These are phyloP conservation scores for Neurospora sp. DNA, from an alignment of 495 filamentous ascomycete species.

Conservation along the genomic window DNA sequence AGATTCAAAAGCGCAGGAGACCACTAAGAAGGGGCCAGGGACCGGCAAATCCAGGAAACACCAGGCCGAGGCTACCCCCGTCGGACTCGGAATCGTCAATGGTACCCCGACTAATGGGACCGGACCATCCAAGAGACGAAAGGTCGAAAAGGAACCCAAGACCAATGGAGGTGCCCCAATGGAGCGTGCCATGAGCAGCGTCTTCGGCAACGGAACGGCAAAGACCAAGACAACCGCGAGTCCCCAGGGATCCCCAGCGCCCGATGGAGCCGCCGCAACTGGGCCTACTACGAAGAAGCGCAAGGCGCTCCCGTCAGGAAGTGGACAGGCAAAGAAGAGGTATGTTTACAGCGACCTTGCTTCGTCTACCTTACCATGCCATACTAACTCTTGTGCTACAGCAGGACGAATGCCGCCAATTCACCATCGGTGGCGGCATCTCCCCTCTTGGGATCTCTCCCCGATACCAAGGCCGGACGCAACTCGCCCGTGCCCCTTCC, in stretches of 20 bases:
- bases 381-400: neutral
- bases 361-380: neutral
- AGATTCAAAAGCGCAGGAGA: conserved; percentile 32
- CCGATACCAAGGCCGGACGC: conserved; percentile 30
- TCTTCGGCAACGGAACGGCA: conserved; percentile 37
- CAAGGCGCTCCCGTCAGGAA: conserved; percentile 53
- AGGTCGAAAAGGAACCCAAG: conserved; percentile 54
- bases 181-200: conserved; percentile 62
- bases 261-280: conserved; percentile 31
- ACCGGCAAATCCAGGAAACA: conserved; percentile 55
- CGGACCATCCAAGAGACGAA: conserved; percentile 61
- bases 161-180: conserved; percentile 45
- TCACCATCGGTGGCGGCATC: conserved; percentile 67
- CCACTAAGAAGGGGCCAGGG: conserved; percentile 47
- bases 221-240: conserved; percentile 43
- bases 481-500: conserved; percentile 32
- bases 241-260: conserved; percentile 51
- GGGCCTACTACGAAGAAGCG: conserved; percentile 45
- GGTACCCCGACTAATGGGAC: conserved; percentile 33
- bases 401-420: conserved; percentile 32
- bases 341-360: conserved; percentile 25
- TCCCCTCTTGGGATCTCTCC: conserved; percentile 55
- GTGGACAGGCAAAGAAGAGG: conserved; percentile 61
- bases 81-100: conserved; percentile 46
- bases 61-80: conserved; percentile 38